Conservation (phyloP, 352 stramenopile genomes). For the Blastocystis sp. region DNA sequence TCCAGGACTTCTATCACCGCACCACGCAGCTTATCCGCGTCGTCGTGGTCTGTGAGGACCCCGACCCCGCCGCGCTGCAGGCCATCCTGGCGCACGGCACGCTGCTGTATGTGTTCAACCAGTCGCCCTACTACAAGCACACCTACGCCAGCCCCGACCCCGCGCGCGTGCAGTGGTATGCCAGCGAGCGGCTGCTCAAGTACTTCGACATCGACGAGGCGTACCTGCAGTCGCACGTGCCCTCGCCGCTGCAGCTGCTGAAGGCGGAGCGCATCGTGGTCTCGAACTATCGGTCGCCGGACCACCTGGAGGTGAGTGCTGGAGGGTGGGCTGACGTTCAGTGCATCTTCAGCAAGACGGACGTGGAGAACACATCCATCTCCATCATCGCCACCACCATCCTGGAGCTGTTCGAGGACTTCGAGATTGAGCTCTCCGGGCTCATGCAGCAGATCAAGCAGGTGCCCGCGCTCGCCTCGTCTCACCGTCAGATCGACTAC, state of each 20-base stretch:
- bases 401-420: conserved; percentile 55
- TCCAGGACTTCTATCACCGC: conserved; percentile 20
- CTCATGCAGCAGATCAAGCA: conserved; percentile 53
- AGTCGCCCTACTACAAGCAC: conserved; percentile 52
- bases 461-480: not conserved
- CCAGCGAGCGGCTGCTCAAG: not conserved
- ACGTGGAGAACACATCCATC: conserved; percentile 41
- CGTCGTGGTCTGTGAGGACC: conserved; percentile 17
- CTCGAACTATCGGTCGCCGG: conserved; percentile 1
- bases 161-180: not conserved
- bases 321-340: not conserved
- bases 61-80: not conserved
- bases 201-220: not conserved
- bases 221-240: not conserved
- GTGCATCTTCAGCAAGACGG: conserved; percentile 45
- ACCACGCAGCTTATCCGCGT: conserved; percentile 24
- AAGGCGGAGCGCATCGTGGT: conserved; percentile 43
- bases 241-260: conserved; percentile 9
- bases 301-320: conserved; percentile 19
- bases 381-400: conserved; percentile 61
- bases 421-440: conserved; percentile 42
- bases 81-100: not conserved
- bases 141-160: conserved; percentile 1
- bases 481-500: conserved; percentile 41
- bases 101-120: conserved; percentile 57